Evolutionary conservation across 2,329 filamentous ascomycete species (phyloP).

Genomic region (Biscogniauxia marginata): DNA sequence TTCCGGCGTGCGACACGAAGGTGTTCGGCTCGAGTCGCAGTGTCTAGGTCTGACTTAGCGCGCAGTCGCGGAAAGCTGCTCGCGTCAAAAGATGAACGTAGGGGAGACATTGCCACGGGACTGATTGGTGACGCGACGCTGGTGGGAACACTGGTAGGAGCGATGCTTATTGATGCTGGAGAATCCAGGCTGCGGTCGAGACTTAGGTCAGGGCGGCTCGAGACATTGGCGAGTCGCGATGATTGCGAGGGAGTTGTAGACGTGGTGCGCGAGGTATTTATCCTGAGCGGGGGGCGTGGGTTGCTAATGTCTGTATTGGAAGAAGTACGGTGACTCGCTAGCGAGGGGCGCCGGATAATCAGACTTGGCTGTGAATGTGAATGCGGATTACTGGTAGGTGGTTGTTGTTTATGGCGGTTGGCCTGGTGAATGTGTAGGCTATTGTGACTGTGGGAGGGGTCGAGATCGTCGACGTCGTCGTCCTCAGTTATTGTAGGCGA

Average conservation of each 20-base stretch:
- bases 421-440: conserved; percentile 29
- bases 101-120: conserved; percentile 45
- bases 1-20: conserved; percentile 61
- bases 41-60: conserved; percentile 59
- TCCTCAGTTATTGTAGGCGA: conserved; percentile 56
- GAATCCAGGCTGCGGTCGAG: conserved; percentile 39
- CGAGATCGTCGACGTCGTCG: conserved; percentile 39
- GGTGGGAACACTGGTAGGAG: conserved; percentile 24
- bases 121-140: conserved; percentile 34
- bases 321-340: conserved; percentile 39
- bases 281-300: conserved; percentile 33
- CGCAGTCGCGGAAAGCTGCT: conserved; percentile 56
- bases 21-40: conserved; percentile 52
- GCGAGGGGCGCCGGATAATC: conserved; percentile 36
- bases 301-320: conserved; percentile 39
- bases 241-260: conserved; percentile 31
- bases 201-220: conserved; percentile 50
- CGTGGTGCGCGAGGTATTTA: conserved; percentile 38
- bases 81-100: conserved; percentile 58
- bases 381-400: conserved; percentile 19
- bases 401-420: conserved; percentile 14
- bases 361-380: conserved; percentile 32
- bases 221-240: conserved; percentile 42
- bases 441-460: conserved; percentile 17
- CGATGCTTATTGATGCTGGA: conserved; percentile 29